Evolutionary conservation across 2,329 filamentous ascomycete genomes (phyloP), one percentile per base, ranked within the genome.

Genomic region (Blastomyces emzantsi): DNA sequence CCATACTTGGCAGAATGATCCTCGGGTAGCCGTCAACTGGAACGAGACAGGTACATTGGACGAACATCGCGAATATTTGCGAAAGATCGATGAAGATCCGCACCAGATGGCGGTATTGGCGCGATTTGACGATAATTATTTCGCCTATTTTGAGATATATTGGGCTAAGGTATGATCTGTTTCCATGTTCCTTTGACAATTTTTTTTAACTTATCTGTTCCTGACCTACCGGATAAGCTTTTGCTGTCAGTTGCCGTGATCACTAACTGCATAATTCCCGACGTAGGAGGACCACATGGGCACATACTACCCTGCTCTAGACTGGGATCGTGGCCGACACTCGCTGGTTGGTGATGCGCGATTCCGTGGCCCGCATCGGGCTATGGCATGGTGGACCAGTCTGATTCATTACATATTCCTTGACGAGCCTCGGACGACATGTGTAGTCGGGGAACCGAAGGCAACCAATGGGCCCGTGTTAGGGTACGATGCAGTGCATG

Each of bases 1-100:
- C 79, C 86, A 92, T 75, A 81, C 81, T 63, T 93, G 90, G 90
- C 89, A 92, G 76, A 93, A 93, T 71, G 89, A 92, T 71, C 89
- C 89, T 61, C 87, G 90, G 60, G 90, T 93, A 41, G 88, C 88
- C 3, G 84, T 87, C 70, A 89, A 89, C 3, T 92, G 90, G 90
- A 90, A 90, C 71, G 86, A 90, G 77, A 89, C 87, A 1, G 90
- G 89, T 41, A 89, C 88, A 1, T 75, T 90, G 58, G 88, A 90
- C 39, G 82, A 92, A 73, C 90, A 92, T 74, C 82, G 85, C 65
- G 82, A 86, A 69, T 92, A 93, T 73, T 80, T 92, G 61, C 81
- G 83, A 39, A 83, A 83, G 67, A 81, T 88, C 62, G 85, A 90
- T 70, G 82, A 84, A 55, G 89, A 92, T 72, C 85, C 87, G 36